Evolutionary conservation across 768 basidiomycete species (phyloP), one percentile per base, ranked within the genome.

Genomic region (Mrakia blollopis): DNA sequence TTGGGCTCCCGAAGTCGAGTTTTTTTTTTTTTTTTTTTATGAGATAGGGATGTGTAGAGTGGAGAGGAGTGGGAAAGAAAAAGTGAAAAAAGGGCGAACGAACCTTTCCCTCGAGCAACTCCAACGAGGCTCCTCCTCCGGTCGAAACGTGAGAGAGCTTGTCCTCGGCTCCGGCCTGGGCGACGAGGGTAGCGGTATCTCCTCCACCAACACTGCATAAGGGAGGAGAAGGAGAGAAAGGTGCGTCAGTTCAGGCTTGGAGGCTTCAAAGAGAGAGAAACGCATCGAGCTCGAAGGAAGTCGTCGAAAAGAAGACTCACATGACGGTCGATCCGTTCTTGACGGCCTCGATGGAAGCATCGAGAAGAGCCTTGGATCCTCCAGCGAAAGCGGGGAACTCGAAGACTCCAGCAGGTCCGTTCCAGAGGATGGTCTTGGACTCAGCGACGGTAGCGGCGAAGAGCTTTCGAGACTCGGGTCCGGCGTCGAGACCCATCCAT

Each of bases 81-180:
- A 35, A 9, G 8, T 35, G 32, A 21, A 39, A 0, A 14, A 18
- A 65, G 16, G 44, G 44, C 18, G 63, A 35, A 65, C 63, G 63
- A 35, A 93, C 94, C 90, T 99, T 99, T 85, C 96, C 96, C 86
- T 99, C 96, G 80, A 99, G 88, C 57, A 99, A 88, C 84, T 99
- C 96, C 77, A 99, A 88, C 82, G 73, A 81, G 61, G 83, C 84
- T 79, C 84, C 83, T 79, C 83, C 96, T 79, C 96, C 96, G 52
- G 96, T 99, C 83, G 92, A 93, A 81, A 99, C 93, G 85, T 99
- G 96, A 84, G 92, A 94, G 79, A 99, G 87, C 83, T 93, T 89
- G 80, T 91, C 89, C 84, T 99, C 96, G 25, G 89, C 89, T 16
- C 86, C 86, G 82, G 91, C 88, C 80, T 95, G 62, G 44, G 92